Evolutionary conservation across 257 asterid genomes (phyloP).

Genomic region (Solanum habrochaites): DNA sequence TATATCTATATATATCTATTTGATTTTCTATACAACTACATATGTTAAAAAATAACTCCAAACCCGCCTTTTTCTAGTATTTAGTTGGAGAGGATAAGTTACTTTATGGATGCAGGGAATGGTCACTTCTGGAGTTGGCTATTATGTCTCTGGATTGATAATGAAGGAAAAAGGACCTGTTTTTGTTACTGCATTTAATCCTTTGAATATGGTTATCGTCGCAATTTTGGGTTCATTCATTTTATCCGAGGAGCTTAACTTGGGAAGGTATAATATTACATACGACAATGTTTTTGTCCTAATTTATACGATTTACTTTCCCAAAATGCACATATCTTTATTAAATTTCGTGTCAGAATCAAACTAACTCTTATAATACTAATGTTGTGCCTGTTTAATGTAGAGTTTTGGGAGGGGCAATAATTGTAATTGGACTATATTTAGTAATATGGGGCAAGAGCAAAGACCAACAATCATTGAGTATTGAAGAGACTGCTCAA

Average conservation of each 20-base stretch:
- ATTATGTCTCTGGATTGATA: slow-evolving; percentile 31
- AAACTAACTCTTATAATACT: background rate
- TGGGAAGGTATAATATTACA: slow-evolving; percentile 29
- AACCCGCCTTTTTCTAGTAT: background rate
- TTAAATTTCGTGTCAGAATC: background rate
- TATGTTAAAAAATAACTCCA: background rate
- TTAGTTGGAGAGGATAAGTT: background rate
- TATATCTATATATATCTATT: too few species aligned
- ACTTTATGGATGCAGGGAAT: slow-evolving; percentile 24
- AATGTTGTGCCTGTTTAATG: background rate
- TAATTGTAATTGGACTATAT: slow-evolving; percentile 37
- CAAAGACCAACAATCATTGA: slow-evolving; percentile 9
- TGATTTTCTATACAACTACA: background rate
- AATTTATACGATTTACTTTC: background rate
- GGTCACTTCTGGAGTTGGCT: slow-evolving; percentile 29
- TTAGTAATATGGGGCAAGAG: slow-evolving; percentile 43
- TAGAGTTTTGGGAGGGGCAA: slow-evolving; percentile 38
- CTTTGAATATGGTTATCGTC: slow-evolving; percentile 42
- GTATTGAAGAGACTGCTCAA: background rate
- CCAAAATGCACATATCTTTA: too few species aligned
- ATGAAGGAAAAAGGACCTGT: slow-evolving; percentile 50
- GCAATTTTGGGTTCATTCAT: slow-evolving; percentile 43
- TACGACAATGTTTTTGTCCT: background rate
- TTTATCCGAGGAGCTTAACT: slow-evolving; percentile 31
- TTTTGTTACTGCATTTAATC: slow-evolving; percentile 41